Evolutionary conservation across 176 grass and related monocot species (phyloP).

Genomic region (Triticum monococcum): DNA sequence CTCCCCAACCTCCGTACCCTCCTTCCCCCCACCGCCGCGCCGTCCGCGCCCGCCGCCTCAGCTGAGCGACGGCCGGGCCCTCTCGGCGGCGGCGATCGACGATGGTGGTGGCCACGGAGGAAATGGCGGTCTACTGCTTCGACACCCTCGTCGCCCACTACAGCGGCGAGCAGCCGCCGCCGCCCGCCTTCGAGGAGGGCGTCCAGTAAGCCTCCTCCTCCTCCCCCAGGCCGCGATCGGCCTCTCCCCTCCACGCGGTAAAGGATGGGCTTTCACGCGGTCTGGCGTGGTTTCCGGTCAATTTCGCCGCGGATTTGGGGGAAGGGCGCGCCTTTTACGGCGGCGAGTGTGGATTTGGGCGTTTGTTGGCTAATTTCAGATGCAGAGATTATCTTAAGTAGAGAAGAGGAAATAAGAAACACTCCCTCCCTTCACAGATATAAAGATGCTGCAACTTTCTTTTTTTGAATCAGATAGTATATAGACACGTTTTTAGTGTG

Average conservation of each 20-base stretch:
- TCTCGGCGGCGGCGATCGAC: not conserved
- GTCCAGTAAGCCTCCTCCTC: constrained; percentile 60
- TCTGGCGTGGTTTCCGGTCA: not conserved
- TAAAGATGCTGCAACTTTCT: too few species aligned
- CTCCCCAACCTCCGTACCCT: constrained; percentile 10
- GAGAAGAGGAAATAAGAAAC: not conserved
- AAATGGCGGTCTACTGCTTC: constrained; percentile 98
- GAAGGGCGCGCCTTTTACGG: not conserved
- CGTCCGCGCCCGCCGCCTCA: constrained; percentile 12
- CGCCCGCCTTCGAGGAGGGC: constrained; percentile 85
- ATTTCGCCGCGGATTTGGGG: constrained; percentile 40
- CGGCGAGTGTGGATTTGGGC: not conserved
- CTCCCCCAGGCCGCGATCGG: constrained; percentile 15
- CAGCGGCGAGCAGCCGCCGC: constrained; percentile 63
- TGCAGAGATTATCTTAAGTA: not conserved
- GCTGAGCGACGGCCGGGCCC: not conserved
- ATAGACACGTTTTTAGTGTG: too few species aligned
- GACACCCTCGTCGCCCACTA: constrained; percentile 93
- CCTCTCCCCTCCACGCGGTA: not conserved
- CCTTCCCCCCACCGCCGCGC: not conserved
- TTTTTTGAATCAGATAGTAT: too few species aligned
- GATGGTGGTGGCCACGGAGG: constrained; percentile 88
- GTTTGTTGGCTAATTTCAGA: not conserved
- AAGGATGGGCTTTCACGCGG: not conserved
- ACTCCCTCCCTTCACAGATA: too few species aligned